These are phyloP conservation scores for Heteromeles arbutifolia DNA, from an alignment of 306 rosid genomes.

Conservation along the genomic window DNA sequence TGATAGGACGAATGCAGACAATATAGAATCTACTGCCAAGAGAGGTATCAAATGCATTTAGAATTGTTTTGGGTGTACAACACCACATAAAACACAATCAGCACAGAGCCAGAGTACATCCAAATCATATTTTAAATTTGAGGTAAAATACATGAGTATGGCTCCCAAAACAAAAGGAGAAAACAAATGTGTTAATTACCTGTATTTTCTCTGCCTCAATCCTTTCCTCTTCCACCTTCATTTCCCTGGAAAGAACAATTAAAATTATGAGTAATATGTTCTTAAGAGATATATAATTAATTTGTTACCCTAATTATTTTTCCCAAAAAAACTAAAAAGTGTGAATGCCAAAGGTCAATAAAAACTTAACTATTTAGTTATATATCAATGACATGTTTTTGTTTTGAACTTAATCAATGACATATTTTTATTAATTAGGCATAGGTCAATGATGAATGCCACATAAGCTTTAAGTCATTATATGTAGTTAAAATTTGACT, in stretches of 20 bases:
- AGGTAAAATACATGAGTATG: too few relatives aligned
- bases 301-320: neutral
- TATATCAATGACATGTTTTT: too few relatives aligned
- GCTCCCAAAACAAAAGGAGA: neutral
- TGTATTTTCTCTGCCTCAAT: conserved; percentile 88
- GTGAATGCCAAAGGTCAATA: neutral
- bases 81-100: neutral
- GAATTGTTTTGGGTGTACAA: neutral
- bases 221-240: conserved; percentile 86
- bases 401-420: too few relatives aligned
- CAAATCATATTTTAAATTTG: too few relatives aligned
- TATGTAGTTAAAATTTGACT: too few relatives aligned
- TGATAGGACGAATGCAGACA: neutral
- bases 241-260: conserved; percentile 50
- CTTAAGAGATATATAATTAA: neutral
- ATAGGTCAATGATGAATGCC: too few relatives aligned
- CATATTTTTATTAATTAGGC: too few relatives aligned
- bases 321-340: neutral
- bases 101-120: too few relatives aligned
- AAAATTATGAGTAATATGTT: neutral
- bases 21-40: neutral
- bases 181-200: conserved; percentile 28
- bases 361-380: too few relatives aligned
- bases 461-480: too few relatives aligned
- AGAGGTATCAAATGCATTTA: neutral